These are phyloP conservation scores for Blastobotrys malaysiensis DNA, from an alignment of 1,139 yeast species.

Conservation along the genomic window DNA sequence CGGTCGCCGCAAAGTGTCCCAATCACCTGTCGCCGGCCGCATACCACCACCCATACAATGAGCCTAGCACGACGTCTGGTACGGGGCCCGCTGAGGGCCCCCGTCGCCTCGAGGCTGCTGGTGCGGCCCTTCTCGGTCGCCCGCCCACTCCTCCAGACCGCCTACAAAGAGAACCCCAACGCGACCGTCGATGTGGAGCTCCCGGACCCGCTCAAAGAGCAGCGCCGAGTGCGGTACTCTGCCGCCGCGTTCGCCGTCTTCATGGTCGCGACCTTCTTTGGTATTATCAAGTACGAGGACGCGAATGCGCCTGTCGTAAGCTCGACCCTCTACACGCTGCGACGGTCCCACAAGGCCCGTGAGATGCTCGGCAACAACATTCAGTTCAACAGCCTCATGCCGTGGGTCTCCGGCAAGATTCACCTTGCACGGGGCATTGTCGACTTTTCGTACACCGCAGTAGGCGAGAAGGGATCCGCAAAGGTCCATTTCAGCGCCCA, in stretches of 20 bases:
- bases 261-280: constrained; percentile 58
- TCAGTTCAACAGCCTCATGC: constrained; percentile 62
- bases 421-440: constrained; percentile 80
- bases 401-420: constrained; percentile 85
- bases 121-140: neutral
- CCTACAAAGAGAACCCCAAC: constrained; percentile 12
- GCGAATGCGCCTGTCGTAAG: constrained; percentile 80
- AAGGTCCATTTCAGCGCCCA: constrained; percentile 34
- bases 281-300: constrained; percentile 88
- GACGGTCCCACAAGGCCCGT: constrained; percentile 69
- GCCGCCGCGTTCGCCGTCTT: constrained; percentile 59
- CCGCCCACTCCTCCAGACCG: neutral
- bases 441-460: constrained; percentile 63
- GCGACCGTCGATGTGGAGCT: constrained; percentile 35
- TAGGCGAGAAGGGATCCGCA: constrained; percentile 45
- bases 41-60: neutral
- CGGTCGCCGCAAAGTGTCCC: neutral
- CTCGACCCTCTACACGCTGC: constrained; percentile 78
- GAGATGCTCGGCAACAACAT: constrained; percentile 68
- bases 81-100: neutral
- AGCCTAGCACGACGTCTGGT: neutral
- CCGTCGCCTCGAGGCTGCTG: neutral
- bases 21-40: neutral
- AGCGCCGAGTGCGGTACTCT: constrained; percentile 46
- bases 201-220: constrained; percentile 59